phyloP scores from a whole-genome alignment of 192 early-diverging fungal genomes.

The Powellomyces hirtus region DNA sequence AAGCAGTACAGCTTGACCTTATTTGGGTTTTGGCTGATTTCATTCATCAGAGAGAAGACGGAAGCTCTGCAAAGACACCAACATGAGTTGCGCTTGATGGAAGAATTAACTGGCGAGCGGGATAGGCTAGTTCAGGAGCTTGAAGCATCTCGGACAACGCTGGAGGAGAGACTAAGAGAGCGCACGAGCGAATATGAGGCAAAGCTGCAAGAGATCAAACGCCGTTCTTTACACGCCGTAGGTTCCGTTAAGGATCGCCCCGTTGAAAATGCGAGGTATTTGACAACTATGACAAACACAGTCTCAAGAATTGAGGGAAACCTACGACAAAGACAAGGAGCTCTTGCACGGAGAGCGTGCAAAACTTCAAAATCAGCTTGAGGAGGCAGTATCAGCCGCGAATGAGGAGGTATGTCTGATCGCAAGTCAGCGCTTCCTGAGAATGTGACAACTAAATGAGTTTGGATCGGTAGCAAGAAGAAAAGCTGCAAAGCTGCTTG shows the following conservation, averaged over 20 bases:
- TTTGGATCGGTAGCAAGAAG: not conserved
- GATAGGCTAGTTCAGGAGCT: not conserved
- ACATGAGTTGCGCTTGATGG: too few species aligned
- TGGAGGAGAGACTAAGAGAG: conserved; percentile 1
- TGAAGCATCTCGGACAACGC: not conserved
- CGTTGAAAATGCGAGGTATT: too few species aligned
- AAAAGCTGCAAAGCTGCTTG: not conserved
- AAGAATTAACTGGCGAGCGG: not conserved
- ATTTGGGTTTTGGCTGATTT: too few species aligned
- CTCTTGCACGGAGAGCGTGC: not conserved
- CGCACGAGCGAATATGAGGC: not conserved
- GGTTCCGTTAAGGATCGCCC: too few species aligned
- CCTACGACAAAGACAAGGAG: not conserved
- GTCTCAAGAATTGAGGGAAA: not conserved
- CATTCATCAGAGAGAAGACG: too few species aligned
- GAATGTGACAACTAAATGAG: too few species aligned
- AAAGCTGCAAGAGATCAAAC: not conserved
- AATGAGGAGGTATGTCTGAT: not conserved
- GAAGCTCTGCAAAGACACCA: too few species aligned
- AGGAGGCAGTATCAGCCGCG: not conserved
- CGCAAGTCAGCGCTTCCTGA: too few species aligned
- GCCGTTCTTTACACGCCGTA: not conserved
- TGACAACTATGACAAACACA: not conserved
- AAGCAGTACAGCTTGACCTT: too few species aligned
- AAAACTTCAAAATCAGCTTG: not conserved